Percentiles rank a stretch among this genome's conserved stretches.
These are phyloP conservation scores for Leucocoprinus leucothites DNA, from an alignment of 768 basidiomycete species.

Conservation along the genomic window DNA sequence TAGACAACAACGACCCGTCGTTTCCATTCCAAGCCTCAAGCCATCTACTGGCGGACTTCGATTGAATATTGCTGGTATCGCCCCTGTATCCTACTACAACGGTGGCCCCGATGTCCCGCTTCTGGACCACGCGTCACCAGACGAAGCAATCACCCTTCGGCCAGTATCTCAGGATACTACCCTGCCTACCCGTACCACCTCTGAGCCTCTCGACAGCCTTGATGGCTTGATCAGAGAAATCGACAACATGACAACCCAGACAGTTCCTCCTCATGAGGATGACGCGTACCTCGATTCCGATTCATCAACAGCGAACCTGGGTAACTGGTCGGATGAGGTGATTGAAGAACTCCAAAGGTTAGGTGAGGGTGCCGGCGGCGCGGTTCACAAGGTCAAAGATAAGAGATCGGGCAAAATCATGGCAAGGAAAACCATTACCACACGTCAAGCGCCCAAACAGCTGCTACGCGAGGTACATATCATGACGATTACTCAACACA, in stretches of 20 bases:
- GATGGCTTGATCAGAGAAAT: conserved; percentile 35
- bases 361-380: conserved; percentile 95
- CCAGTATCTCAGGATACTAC: conserved; percentile 26
- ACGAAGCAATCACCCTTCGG: conserved; percentile 5
- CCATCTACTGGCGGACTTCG: neutral
- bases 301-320: conserved; percentile 19
- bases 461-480: conserved; percentile 90
- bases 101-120: conserved; percentile 5
- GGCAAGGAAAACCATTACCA: conserved; percentile 94
- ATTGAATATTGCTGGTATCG: conserved; percentile 3
- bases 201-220: conserved; percentile 35
- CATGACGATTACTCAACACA: conserved; percentile 77
- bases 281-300: conserved; percentile 18
- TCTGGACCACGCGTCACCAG: conserved; percentile 8
- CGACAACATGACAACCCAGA: conserved; percentile 18
- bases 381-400: conserved; percentile 91
- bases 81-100: conserved; percentile 2
- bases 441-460: conserved; percentile 89
- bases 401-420: conserved; percentile 75
- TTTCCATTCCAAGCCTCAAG: neutral
- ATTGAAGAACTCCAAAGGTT: conserved; percentile 77
- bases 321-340: conserved; percentile 62
- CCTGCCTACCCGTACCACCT: conserved; percentile 23
- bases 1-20: neutral
- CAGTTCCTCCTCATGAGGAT: conserved; percentile 19